Evolutionary conservation across 2,329 filamentous ascomycete genomes (phyloP).

Genomic region (Phialophora verrucosa): DNA sequence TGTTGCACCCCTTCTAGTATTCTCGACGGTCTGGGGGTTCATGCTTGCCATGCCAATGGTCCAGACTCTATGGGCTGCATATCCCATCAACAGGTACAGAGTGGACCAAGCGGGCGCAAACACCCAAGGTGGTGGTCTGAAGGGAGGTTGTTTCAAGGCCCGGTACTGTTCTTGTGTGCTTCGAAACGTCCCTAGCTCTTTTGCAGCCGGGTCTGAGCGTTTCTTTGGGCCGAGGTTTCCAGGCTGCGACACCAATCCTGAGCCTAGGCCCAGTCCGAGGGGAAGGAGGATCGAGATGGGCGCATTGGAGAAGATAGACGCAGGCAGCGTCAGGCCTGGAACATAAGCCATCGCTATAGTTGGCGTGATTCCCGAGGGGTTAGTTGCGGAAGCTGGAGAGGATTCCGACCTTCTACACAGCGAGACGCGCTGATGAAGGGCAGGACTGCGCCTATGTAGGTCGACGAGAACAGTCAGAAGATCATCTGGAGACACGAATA

Average conservation of each 20-base stretch:
- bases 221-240: constrained; percentile 48
- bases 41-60: constrained; percentile 65
- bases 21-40: constrained; percentile 59
- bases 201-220: constrained; percentile 32
- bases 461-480: neutral
- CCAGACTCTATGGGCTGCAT: constrained; percentile 80
- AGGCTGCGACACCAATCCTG: constrained; percentile 68
- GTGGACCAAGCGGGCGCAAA: constrained; percentile 66
- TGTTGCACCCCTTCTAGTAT: constrained; percentile 72
- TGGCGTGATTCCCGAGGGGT: neutral
- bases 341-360: constrained; percentile 72
- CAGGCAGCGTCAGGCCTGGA: constrained; percentile 76
- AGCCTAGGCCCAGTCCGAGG: constrained; percentile 71
- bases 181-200: constrained; percentile 37
- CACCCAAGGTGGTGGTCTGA: constrained; percentile 61
- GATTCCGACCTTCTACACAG: neutral
- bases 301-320: constrained; percentile 72
- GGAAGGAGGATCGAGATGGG: constrained; percentile 77
- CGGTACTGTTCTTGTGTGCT: constrained; percentile 47
- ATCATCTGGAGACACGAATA: neutral
- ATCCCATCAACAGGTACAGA: constrained; percentile 78
- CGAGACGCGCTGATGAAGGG: neutral
- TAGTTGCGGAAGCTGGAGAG: neutral
- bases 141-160: constrained; percentile 54
- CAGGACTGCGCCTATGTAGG: constrained; percentile 3